Conservation (phyloP, 805 yeast species). For the Metschnikowia santaceciliae region DNA sequence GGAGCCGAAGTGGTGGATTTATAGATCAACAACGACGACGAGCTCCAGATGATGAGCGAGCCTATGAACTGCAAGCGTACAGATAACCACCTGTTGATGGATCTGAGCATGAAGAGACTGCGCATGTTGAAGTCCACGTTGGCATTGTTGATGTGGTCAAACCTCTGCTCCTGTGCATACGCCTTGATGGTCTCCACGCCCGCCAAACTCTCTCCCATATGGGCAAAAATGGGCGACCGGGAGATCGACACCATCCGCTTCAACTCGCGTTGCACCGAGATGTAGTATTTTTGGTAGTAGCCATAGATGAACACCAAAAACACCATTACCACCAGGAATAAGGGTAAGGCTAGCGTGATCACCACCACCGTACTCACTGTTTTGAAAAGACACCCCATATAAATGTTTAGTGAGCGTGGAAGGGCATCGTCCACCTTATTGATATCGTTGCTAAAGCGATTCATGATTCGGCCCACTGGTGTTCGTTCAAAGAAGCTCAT, state of each 20-base stretch:
- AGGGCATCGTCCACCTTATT: slow-evolving; percentile 52
- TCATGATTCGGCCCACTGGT: slow-evolving; percentile 62
- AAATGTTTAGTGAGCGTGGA: slow-evolving; percentile 50
- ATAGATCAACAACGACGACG: slow-evolving; percentile 46
- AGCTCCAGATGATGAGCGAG: slow-evolving; percentile 47
- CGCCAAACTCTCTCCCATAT: slow-evolving; percentile 72
- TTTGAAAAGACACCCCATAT: slow-evolving; percentile 42
- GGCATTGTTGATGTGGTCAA: slow-evolving; percentile 49
- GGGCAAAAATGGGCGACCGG: slow-evolving; percentile 50
- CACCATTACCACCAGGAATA: slow-evolving; percentile 45
- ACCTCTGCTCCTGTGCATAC: slow-evolving; percentile 61
- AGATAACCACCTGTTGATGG: slow-evolving; percentile 64
- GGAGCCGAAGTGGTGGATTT: slow-evolving; percentile 34
- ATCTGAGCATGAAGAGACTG: slow-evolving; percentile 47
- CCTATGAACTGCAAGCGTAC: slow-evolving; percentile 61
- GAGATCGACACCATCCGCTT: slow-evolving; percentile 63
- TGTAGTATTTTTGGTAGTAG: slow-evolving; percentile 67
- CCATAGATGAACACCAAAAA: slow-evolving; percentile 53
- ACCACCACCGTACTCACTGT: slow-evolving; percentile 49
- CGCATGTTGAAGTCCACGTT: slow-evolving; percentile 48
- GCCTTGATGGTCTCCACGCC: slow-evolving; percentile 82
- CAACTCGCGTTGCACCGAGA: slow-evolving; percentile 77
- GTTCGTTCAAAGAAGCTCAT: slow-evolving; percentile 68
- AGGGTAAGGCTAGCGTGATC: slow-evolving; percentile 53
- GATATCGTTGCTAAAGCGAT: slow-evolving; percentile 63